These are phyloP conservation scores for Chrysosporium queenslandicum DNA, from an alignment of 2,329 filamentous ascomycete genomes.

Conservation along the genomic window DNA sequence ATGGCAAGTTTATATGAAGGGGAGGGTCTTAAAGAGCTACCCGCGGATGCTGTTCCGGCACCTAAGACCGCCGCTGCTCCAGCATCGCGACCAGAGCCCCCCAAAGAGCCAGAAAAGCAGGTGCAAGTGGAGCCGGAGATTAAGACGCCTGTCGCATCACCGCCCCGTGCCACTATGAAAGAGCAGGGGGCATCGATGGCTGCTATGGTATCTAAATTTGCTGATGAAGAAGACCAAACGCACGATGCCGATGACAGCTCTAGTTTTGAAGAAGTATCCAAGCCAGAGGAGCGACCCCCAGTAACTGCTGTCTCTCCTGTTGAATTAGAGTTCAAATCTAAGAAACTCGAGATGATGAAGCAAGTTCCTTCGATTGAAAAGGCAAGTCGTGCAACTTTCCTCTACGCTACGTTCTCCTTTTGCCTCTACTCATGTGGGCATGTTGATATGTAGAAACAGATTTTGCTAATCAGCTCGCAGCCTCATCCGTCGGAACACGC, in stretches of 20 bases:
- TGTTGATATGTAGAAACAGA: neutral
- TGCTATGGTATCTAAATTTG: constrained; percentile 74
- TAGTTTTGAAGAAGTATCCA: constrained; percentile 77
- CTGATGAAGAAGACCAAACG: constrained; percentile 57
- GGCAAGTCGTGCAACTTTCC: constrained; percentile 3
- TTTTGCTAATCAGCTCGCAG: neutral
- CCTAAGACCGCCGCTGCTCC: constrained; percentile 31
- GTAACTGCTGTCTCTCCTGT: constrained; percentile 23
- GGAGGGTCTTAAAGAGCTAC: constrained; percentile 64
- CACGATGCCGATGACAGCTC: constrained; percentile 55
- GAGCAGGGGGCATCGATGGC: constrained; percentile 84
- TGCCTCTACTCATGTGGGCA: neutral
- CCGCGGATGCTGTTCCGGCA: constrained; percentile 47
- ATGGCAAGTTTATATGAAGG: constrained; percentile 88
- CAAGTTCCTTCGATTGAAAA: constrained; percentile 1
- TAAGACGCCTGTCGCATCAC: constrained; percentile 29
- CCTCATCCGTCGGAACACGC: neutral
- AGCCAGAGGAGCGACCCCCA: constrained; percentile 56
- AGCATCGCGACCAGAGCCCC: constrained; percentile 34
- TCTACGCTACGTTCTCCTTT: too few species aligned
- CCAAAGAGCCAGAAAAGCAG: constrained; percentile 40
- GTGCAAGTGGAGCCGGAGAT: constrained; percentile 36
- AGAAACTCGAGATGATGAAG: constrained; percentile 11
- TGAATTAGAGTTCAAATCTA: constrained; percentile 19
- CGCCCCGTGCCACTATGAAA: constrained; percentile 44